Evolutionary conservation across 768 basidiomycete species (phyloP).

Genomic region (Mycena sanguinolenta): DNA sequence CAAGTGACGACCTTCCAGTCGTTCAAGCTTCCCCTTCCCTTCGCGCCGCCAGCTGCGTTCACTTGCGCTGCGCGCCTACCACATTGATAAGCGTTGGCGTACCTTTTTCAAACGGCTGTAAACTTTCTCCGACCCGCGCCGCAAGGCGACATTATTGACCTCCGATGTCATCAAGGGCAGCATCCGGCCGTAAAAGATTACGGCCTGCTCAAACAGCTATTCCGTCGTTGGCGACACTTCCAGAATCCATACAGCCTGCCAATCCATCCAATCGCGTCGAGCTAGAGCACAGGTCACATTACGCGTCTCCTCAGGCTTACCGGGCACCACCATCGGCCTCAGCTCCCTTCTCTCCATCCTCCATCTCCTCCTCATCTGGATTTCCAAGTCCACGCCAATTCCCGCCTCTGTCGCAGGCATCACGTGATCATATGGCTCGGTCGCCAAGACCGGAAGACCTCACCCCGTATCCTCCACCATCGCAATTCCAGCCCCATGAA

Average conservation of each 20-base stretch:
- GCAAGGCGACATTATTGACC: slow-evolving; percentile 8
- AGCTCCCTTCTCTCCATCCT: background rate
- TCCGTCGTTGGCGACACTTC: background rate
- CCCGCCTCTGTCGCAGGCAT: slow-evolving; percentile 5
- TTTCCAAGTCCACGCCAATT: slow-evolving; percentile 11
- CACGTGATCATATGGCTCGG: slow-evolving; percentile 13
- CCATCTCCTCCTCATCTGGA: slow-evolving; percentile 11
- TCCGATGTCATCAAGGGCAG: slow-evolving; percentile 35
- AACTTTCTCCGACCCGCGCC: background rate
- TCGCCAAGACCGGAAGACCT: background rate
- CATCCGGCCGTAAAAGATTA: slow-evolving; percentile 33
- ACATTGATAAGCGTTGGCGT: slow-evolving; percentile 14
- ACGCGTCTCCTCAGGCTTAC: background rate
- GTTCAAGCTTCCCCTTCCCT: slow-evolving; percentile 7
- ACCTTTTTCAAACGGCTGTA: background rate
- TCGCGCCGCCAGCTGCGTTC: background rate
- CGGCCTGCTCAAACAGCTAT: slow-evolving; percentile 13
- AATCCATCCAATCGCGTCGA: background rate
- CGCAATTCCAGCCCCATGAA: slow-evolving; percentile 9
- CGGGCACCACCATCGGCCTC: background rate
- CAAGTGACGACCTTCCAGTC: slow-evolving; percentile 3
- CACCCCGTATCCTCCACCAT: slow-evolving; percentile 14
- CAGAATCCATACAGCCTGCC: background rate
- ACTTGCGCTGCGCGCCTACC: background rate
- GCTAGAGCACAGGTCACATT: background rate